Percentiles rank a stretch among this genome's conserved stretches.
These are phyloP conservation scores for Fulvia fulva DNA, from an alignment of 2,329 filamentous ascomycete species.

Conservation along the genomic window DNA sequence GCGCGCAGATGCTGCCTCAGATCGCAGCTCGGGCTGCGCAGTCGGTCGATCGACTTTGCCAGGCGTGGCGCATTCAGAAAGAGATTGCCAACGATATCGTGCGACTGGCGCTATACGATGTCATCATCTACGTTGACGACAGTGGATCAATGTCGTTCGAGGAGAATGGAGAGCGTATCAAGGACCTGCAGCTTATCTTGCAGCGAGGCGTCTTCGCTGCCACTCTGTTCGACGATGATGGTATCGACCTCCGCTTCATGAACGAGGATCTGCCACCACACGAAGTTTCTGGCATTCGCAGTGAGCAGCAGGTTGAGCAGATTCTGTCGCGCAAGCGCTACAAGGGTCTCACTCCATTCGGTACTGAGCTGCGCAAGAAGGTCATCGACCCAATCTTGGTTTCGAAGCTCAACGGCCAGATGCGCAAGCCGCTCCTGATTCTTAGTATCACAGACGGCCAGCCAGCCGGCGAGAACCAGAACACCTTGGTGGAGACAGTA, in stretches of 20 bases:
- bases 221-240: conserved; percentile 66
- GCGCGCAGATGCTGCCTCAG: conserved; percentile 41
- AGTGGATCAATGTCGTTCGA: conserved; percentile 68
- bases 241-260: conserved; percentile 67
- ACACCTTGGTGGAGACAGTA: conserved; percentile 56
- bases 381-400: conserved; percentile 60
- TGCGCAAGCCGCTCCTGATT: conserved; percentile 61
- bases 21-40: conserved; percentile 48
- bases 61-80: conserved; percentile 54
- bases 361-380: conserved; percentile 59
- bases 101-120: conserved; percentile 59
- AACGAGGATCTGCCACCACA: conserved; percentile 53
- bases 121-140: conserved; percentile 63
- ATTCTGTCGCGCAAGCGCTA: conserved; percentile 58
- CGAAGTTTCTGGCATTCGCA: conserved; percentile 52
- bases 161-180: conserved; percentile 62
- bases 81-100: conserved; percentile 62
- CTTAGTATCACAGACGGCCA: conserved; percentile 65
- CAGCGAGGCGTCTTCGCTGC: conserved; percentile 61
- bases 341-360: conserved; percentile 64
- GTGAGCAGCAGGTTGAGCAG: conserved; percentile 54
- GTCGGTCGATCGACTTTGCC: conserved; percentile 54
- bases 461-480: conserved; percentile 58
- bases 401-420: conserved; percentile 49
- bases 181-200: conserved; percentile 62